A percentile compares a stretch with the other conserved stretches of the same genome.
Conservation (phyloP, 768 basidiomycete species). For the Coprinopsis strossmayeri region DNA sequence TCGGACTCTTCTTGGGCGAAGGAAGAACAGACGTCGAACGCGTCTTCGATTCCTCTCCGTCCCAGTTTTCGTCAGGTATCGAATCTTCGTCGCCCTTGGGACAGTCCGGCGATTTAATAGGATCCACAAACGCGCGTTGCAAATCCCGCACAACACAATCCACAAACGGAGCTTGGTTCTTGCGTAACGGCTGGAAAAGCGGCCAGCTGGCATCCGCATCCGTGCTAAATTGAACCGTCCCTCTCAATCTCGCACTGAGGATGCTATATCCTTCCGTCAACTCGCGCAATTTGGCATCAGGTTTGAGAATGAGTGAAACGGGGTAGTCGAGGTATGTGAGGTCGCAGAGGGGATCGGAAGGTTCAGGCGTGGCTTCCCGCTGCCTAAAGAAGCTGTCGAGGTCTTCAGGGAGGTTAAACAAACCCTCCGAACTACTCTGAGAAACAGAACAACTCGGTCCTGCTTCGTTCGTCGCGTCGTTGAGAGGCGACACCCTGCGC, state of each 20-base stretch:
- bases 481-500: slow-evolving; percentile 12
- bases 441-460: background rate
- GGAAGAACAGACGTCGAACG: slow-evolving; percentile 37
- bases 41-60: slow-evolving; percentile 22
- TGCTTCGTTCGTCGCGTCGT: slow-evolving; percentile 4
- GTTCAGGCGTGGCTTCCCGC: slow-evolving; percentile 74
- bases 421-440: too few relatives aligned
- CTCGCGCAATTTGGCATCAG: slow-evolving; percentile 41
- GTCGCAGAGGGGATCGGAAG: slow-evolving; percentile 57
- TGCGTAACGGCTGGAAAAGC: slow-evolving; percentile 63
- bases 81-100: slow-evolving; percentile 17
- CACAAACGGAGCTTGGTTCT: slow-evolving; percentile 44
- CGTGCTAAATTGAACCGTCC: slow-evolving; percentile 33
- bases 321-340: slow-evolving; percentile 55
- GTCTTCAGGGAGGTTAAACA: slow-evolving; percentile 2
- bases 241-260: slow-evolving; percentile 58
- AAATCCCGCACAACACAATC: slow-evolving; percentile 64
- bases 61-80: slow-evolving; percentile 17
- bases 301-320: slow-evolving; percentile 50
- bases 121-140: slow-evolving; percentile 56
- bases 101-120: slow-evolving; percentile 21
- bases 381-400: slow-evolving; percentile 1
- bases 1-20: slow-evolving; percentile 65
- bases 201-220: slow-evolving; percentile 63
- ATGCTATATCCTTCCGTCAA: slow-evolving; percentile 72